Evolutionary conservation across 108 stramenopile genomes (phyloP), one percentile per base, ranked within the genome.

Genomic region (Fistulifera solaris): DNA sequence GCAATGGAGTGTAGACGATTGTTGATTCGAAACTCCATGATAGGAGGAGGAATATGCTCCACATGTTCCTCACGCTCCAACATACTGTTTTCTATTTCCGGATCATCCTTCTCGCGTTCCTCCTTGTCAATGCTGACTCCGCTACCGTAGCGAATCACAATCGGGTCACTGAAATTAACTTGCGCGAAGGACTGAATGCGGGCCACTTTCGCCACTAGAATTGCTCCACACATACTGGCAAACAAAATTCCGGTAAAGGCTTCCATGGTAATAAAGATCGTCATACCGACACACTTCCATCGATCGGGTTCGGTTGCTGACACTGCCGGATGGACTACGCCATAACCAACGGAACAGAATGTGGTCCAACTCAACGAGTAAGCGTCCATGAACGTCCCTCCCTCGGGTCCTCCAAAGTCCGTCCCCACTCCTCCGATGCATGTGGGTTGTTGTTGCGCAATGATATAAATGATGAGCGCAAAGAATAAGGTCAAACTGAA

Each of bases 121-220:
- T 35, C 31, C 38, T 27, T 40, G 18, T 51, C 44, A 6, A 21
- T 48, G 13, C 48, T 57, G 2, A 82, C 67, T 13, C 86, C 86
- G 2, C 23, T 19, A 0, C 87, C 80, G 62, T 65, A 84, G 39
- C 65, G 67, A 39, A 88, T 59, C n/a, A 77, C 49, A 6, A 83
- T 50, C 1, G 78, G 67, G 18, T 76, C 69, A 25, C 68, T 67
- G 45, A 88, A 88, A 27, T 55, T 54, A 18, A 84, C 72, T 56
- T 71, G 65, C 0, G 87, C 87, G 14, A 68, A 61, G 50, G 68
- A 67, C 16, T 68, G 48, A n/a, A 83, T 59, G 16, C 87, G 63
- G 16, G 78, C 63, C 35, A 88, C 62, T 60, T 88, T 88, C 21
- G 77, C 73, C 66, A 88, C 81, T n/a, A 84, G 59, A 49, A 88